Conservation (phyloP, 2,329 filamentous ascomycete species). For the Alternaria tenuissima region DNA sequence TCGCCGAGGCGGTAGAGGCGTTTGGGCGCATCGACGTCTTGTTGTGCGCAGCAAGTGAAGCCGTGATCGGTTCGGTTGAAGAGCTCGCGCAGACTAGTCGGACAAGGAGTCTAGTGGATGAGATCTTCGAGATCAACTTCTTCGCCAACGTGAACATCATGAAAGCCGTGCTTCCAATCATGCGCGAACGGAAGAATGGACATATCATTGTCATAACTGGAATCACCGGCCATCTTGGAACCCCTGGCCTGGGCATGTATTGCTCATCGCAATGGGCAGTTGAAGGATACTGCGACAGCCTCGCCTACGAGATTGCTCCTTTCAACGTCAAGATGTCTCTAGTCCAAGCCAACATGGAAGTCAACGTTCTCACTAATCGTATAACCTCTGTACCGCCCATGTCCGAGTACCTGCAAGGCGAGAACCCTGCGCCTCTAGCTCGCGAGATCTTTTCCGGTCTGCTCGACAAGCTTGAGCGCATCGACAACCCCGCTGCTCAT, state of each 20-base stretch:
- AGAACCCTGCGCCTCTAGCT: slow-evolving; percentile 79
- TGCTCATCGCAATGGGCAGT: slow-evolving; percentile 93
- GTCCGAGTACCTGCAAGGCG: slow-evolving; percentile 71
- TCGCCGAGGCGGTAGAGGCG: slow-evolving; percentile 83
- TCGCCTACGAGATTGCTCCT: slow-evolving; percentile 93
- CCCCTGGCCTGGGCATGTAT: slow-evolving; percentile 88
- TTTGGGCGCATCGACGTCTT: slow-evolving; percentile 92
- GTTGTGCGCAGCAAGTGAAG: slow-evolving; percentile 88
- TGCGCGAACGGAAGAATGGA: slow-evolving; percentile 81
- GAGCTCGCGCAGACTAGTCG: slow-evolving; percentile 78
- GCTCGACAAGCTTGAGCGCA: slow-evolving; percentile 76
- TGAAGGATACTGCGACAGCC: slow-evolving; percentile 91
- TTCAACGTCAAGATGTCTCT: slow-evolving; percentile 98
- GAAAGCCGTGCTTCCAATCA: slow-evolving; percentile 81
- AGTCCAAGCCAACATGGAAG: slow-evolving; percentile 94
- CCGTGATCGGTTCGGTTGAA: slow-evolving; percentile 88
- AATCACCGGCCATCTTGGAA: slow-evolving; percentile 90
- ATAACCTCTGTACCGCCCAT: slow-evolving; percentile 85
- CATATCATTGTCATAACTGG: slow-evolving; percentile 91
- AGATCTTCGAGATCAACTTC: slow-evolving; percentile 94
- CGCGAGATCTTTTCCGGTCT: slow-evolving; percentile 84
- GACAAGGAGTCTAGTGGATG: slow-evolving; percentile 80
- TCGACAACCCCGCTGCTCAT: slow-evolving; percentile 46
- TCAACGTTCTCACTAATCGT: slow-evolving; percentile 84
- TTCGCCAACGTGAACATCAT: slow-evolving; percentile 97